Base-by-base conservation (phyloP, 768 basidiomycete genomes). In the Coprinopsis sp. region DNA sequence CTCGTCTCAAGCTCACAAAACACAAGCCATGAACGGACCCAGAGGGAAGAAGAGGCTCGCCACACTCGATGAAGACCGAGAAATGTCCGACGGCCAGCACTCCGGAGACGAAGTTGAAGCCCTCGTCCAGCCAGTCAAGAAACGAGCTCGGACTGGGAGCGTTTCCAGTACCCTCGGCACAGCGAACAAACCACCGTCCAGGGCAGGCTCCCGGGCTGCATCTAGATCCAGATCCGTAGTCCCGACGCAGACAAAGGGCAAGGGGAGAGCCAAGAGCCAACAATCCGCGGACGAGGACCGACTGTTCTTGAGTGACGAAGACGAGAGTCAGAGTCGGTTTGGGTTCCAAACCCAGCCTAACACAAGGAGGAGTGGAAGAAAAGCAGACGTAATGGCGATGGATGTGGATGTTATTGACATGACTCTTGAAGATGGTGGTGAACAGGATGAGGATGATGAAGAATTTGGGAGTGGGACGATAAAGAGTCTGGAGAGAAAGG, bases 221-320 rank as follows among this genome's bases (percentile, higher is more conserved):
- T 38, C 47, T 12, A 58, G 54, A 44, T 56, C 51, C 40, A 49
- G n/a, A n/a, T n/a, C n/a, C 52, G 7, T 44, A 51, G 12, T 46
- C 53, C 49, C 54, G 50, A 25, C 46, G 18, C 11, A 49, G 51
- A 50, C n/a, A n/a, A n/a, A n/a, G n/a, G 48, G 63, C 44, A 57
- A 30, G 23, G 19, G 53, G 39, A 58, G 58, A 51, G 8, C 65
- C 51, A 49, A 6, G 54, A 51, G 22, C 73, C n/a, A n/a, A n/a
- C n/a, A n/a, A n/a, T n/a, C n/a, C n/a, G n/a, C n/a, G 74, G 54
- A 46, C 64, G 1, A 64, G 70, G 29, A 38, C 72, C 37, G 75
- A 75, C 18, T 42, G 40, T 42, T 42, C 27, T 30, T 42, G 27
- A 21, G 30, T 30, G 24, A 28, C n/a, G 40, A 42, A 10, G 8